Base-by-base conservation (phyloP, 805 yeast species). In the Monosporozyma yasuniensis region DNA sequence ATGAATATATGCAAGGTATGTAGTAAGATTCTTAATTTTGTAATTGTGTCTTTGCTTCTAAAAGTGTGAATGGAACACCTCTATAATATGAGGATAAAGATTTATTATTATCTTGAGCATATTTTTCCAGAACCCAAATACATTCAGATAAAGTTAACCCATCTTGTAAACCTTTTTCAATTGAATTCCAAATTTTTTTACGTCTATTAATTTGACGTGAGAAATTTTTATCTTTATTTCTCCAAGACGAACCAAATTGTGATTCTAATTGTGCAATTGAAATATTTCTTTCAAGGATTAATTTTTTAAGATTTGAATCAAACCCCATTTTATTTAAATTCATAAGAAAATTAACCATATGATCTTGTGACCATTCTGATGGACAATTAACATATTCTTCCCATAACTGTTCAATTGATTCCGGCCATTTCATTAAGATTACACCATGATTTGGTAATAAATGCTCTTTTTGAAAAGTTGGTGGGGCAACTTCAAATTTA, bases 121-220 rank as follows among this genome's bases (percentile, higher is more conserved):
- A 58, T 1, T 47, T 52, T 37, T 62, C 65, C n/a, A 63, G 30
- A 21, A 57, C 51, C 7, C 35, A 28, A 30, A 60, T 56, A 48
- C 67, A 63, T 10, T 52, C 59, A 3, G 56, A 49, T 46, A 61
- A 41, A 8, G 55, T 34, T 14, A 63, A 41, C 3, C 63, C 65
- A 49, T 58, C 60, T 16, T 48, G 47, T 23, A 61, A 35, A 2
- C 65, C 66, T 22, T 55, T 59, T 45, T 63, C 67, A 41, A 63
- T 61, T 4, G 63, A 54, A 28, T 53, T 55, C 67, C 66, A 63
- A 23, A 63, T 60, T 39, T 63, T 63, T 50, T 63, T 63, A 22
- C 67, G 50, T 38, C 67, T 58, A 47, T 63, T 63, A n/a, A 63
- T 57, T 48, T 63, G 67, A 41, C 67, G 50, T 1, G 67, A 63